These are phyloP conservation scores for Citrullus amarus DNA, from an alignment of 306 rosid species.

Conservation along the genomic window DNA sequence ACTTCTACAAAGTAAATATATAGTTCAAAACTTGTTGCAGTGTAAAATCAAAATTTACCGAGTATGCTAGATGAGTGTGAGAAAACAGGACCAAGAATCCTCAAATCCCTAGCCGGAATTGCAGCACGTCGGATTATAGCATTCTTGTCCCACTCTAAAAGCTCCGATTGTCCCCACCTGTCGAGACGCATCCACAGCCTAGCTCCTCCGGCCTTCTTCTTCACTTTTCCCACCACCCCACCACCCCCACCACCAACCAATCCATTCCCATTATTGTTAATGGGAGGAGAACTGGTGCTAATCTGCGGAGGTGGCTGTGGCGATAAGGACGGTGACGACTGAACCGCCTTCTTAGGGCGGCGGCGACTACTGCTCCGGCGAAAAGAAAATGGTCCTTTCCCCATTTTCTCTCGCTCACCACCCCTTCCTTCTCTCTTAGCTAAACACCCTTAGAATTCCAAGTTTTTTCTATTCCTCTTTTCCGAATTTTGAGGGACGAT, in stretches of 20 bases:
- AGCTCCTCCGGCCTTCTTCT: slow-evolving; percentile 82
- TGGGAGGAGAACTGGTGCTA: slow-evolving; percentile 20
- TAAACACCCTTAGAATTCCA: background rate
- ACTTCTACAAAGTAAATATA: background rate
- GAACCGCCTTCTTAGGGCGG: slow-evolving; percentile 33
- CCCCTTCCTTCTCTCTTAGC: background rate
- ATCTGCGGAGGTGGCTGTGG: background rate
- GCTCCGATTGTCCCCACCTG: slow-evolving; percentile 62
- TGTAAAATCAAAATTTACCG: slow-evolving; percentile 29
- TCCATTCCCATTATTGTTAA: slow-evolving; percentile 1
- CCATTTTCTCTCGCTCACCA: slow-evolving; percentile 26
- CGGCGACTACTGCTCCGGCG: slow-evolving; percentile 56
- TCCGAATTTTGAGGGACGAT: background rate
- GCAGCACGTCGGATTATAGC: slow-evolving; percentile 63
- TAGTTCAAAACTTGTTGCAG: background rate
- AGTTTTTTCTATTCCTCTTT: background rate
- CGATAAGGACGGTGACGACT: background rate
- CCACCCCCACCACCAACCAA: slow-evolving; percentile 8
- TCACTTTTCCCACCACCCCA: slow-evolving; percentile 30
- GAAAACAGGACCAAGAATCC: slow-evolving; percentile 89
- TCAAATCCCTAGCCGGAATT: slow-evolving; percentile 78
- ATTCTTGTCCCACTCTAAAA: slow-evolving; percentile 71
- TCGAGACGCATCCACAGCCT: slow-evolving; percentile 88
- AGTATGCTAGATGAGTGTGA: slow-evolving; percentile 89
- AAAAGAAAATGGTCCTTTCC: slow-evolving; percentile 48